phyloP scores from a whole-genome alignment of 495 filamentous ascomycete species.

The Chaetomidium leptoderma region DNA sequence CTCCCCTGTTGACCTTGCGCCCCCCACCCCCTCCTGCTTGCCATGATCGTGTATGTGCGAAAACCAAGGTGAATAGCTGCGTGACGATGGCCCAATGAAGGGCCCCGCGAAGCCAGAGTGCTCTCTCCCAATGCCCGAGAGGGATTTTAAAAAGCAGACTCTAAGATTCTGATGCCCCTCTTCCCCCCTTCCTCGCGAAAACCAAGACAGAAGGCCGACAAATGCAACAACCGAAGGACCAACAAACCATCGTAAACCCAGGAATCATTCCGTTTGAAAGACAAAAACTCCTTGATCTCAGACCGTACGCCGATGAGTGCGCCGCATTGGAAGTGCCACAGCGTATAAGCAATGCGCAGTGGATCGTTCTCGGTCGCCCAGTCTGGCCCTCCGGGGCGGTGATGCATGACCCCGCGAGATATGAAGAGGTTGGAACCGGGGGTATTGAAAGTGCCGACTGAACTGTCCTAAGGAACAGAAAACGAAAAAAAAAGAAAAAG shows the following conservation, averaged over 20 bases:
- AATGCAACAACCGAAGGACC: slow-evolving; percentile 13
- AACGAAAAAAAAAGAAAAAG: background rate
- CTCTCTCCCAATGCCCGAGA: slow-evolving; percentile 10
- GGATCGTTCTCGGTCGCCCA: slow-evolving; percentile 5
- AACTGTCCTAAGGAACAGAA: background rate
- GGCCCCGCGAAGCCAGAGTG: slow-evolving; percentile 18
- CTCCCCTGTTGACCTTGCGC: slow-evolving; percentile 17
- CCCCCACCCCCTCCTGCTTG: no score
- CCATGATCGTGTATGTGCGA: slow-evolving; percentile 25
- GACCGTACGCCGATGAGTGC: slow-evolving; percentile 25
- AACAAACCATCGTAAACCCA: slow-evolving; percentile 5
- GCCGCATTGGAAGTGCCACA: slow-evolving; percentile 9
- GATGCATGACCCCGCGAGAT: no score
- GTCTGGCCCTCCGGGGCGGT: no score
- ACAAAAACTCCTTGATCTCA: slow-evolving; percentile 17
- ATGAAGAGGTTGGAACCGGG: no score
- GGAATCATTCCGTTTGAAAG: slow-evolving; percentile 21
- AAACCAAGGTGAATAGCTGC: slow-evolving; percentile 22
- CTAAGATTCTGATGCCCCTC: slow-evolving; percentile 21
- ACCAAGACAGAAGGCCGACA: slow-evolving; percentile 8
- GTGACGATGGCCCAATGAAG: slow-evolving; percentile 26
- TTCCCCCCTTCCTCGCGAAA: no score
- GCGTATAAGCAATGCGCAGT: slow-evolving; percentile 14
- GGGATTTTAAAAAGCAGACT: slow-evolving; percentile 15
- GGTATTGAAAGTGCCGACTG: background rate